Evolutionary conservation across 2,329 filamentous ascomycete genomes (phyloP), one percentile per base, ranked within the genome.

Genomic region (Alternaria ethzedia): DNA sequence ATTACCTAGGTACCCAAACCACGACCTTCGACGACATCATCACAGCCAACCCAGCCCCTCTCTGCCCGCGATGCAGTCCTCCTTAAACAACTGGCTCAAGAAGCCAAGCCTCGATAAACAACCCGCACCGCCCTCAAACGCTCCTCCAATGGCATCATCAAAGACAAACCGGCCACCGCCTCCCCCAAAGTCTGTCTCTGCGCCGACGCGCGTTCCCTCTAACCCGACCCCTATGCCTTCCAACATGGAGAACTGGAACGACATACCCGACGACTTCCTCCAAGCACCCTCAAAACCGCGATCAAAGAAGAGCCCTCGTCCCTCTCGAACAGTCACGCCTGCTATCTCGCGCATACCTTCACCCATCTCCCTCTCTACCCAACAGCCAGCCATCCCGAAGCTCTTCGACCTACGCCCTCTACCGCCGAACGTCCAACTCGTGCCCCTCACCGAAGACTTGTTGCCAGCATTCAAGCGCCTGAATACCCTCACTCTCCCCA

Each of bases 401-500:
- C 61, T 70, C 7, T 77, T 75, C 64, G 58, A 72, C 32, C 73
- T 79, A 11, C 73, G 72, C 12, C 72, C 76, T 12, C 77, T 84
- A 2, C 79, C 82, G 6, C 79, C 84, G 10, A 85, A 87, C 66
- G 83, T 89, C 63, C 82, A 84, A 23, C 78, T 90, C 50, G 81
- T 84, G 4, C 79, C 84, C 4, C 81, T 89, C 54, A 84, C 82
- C n/a, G 81, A 82, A 36, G 81, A 82, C 23, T 84, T 88, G 70
- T 81, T 90, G 41, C 82, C 84, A 20, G 83, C 84, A 8, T 83
- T 89, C 74, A 86, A 85, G 70, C 85, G 85, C 17, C 84, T 90
- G 28, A 89, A 86, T 54, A 81, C 83, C 57, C 79, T 89, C 5
- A 83, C 89, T 2, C 82, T 90, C 2, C 88, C 88, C 7, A 86